phyloP scores from a whole-genome alignment of 2,329 filamentous ascomycete species.

The Coniochaeta sp. region DNA sequence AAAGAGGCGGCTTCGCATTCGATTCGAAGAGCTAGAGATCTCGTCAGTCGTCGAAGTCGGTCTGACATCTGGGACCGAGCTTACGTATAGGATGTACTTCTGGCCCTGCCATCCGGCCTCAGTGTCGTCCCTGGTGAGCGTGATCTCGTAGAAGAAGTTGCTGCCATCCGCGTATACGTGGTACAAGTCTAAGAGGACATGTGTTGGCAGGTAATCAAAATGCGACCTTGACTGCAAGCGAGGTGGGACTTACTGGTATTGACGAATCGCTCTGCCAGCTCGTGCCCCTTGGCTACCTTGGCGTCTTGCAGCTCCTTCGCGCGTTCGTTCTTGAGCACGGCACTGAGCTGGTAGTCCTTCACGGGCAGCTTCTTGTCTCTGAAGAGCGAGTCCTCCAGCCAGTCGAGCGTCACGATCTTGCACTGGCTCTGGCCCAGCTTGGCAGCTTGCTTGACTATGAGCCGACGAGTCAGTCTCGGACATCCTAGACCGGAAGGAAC shows the following conservation, averaged over 20 bases:
- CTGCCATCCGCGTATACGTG: conserved; percentile 57
- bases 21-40: conserved; percentile 60
- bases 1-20: conserved; percentile 48
- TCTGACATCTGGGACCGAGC: conserved; percentile 12
- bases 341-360: conserved; percentile 27
- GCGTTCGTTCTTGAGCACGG: conserved; percentile 23
- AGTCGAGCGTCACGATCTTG: conserved; percentile 40
- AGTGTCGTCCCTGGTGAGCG: conserved; percentile 46
- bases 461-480: neutral
- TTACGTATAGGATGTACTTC: conserved; percentile 52
- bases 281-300: conserved; percentile 21
- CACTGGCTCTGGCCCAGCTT: conserved; percentile 19
- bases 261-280: conserved; percentile 32
- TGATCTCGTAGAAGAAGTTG: conserved; percentile 56
- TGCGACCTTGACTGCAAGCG: neutral
- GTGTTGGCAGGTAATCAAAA: neutral
- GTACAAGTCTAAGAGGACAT: conserved; percentile 40
- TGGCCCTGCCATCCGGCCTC: conserved; percentile 42
- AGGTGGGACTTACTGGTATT: conserved; percentile 36
- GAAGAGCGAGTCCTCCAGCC: conserved; percentile 41
- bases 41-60: neutral
- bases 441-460: conserved; percentile 29
- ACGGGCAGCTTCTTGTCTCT: conserved; percentile 17
- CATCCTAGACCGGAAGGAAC: neutral
- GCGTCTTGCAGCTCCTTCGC: conserved; percentile 27